Percentiles rank a stretch among this genome's conserved stretches.
Evolutionary conservation across 257 asterid genomes (phyloP).

Genomic region (Solanum neorickii): DNA sequence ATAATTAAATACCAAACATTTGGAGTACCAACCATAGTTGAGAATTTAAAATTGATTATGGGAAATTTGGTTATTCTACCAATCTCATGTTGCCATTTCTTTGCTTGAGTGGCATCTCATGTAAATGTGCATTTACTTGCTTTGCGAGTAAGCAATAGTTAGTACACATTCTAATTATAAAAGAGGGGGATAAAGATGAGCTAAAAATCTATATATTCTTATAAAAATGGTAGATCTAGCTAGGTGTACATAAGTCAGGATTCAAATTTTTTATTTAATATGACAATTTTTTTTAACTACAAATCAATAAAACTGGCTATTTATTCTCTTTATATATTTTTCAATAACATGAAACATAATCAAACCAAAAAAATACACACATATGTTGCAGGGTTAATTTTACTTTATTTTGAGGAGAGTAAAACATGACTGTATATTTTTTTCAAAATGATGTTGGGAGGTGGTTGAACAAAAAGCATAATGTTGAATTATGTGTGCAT

Average conservation of each 20-base stretch:
- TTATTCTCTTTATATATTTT: background rate
- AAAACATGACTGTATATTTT: background rate
- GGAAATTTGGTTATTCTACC: background rate
- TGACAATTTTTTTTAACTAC: background rate
- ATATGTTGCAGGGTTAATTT: background rate
- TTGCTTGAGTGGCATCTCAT: constrained; percentile 1
- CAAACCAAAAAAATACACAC: background rate
- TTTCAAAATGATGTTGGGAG: background rate
- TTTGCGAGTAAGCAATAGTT: background rate
- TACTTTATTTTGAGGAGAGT: background rate
- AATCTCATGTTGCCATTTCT: background rate
- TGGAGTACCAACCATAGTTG: background rate
- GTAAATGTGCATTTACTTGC: background rate
- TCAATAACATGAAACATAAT: background rate
- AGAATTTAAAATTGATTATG: background rate
- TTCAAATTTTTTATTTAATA: background rate
- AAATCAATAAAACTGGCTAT: background rate
- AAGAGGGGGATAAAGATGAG: background rate
- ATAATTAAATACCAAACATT: background rate
- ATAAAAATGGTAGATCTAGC: background rate
- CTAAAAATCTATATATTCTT: background rate
- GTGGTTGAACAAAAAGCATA: background rate
- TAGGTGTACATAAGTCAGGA: background rate
- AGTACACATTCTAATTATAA: background rate
- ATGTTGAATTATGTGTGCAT: background rate